Evolutionary conservation across 768 basidiomycete species (phyloP).

Genomic region (Filobasidium wieringae): DNA sequence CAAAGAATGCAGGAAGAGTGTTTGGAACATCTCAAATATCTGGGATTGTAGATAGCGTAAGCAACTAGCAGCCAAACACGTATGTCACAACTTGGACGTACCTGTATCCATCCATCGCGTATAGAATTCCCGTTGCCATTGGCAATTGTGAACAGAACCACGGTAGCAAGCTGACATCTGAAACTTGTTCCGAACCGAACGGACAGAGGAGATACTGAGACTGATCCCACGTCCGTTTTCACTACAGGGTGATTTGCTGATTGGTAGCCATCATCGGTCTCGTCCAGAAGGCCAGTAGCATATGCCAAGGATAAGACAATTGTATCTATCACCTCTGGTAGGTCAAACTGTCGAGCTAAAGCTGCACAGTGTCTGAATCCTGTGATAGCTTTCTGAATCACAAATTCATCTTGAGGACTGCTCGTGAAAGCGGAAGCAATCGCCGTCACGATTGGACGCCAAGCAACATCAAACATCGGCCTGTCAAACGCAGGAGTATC

Average conservation of each 20-base stretch:
- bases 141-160: conserved; percentile 92
- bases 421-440: conserved; percentile 91
- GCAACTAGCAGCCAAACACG: not conserved
- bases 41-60: conserved; percentile 31
- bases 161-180: conserved; percentile 88
- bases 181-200: conserved; percentile 91
- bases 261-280: conserved; percentile 49
- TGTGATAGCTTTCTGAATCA: conserved; percentile 84
- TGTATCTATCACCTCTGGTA: conserved; percentile 94
- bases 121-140: conserved; percentile 90
- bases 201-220: conserved; percentile 84
- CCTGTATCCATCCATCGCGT: conserved; percentile 84
- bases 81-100: conserved; percentile 31
- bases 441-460: conserved; percentile 86
- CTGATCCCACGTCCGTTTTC: conserved; percentile 73
- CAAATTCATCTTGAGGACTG: conserved; percentile 82
- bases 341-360: conserved; percentile 70
- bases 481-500: conserved; percentile 70
- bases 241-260: conserved; percentile 68
- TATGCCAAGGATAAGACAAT: conserved; percentile 85
- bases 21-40: conserved; percentile 99
- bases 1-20: conserved; percentile 84
- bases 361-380: conserved; percentile 97
- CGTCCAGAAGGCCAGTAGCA: conserved; percentile 72
- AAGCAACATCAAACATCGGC: conserved; percentile 86